phyloP scores from a whole-genome alignment of 345 rosid genomes.

The Eucalyptus pauciflora region DNA sequence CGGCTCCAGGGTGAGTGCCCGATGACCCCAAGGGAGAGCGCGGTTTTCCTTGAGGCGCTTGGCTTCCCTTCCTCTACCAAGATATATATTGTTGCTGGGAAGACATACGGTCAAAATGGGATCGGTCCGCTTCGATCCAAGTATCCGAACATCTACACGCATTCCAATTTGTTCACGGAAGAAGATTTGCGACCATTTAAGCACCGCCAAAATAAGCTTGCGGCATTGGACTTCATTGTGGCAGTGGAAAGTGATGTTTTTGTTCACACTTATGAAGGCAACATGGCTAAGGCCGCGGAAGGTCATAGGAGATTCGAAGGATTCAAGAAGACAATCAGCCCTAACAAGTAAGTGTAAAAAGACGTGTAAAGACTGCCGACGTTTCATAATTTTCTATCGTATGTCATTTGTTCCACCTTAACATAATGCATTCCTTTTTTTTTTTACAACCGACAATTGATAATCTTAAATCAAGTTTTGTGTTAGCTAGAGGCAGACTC shows the following conservation, averaged over 20 bases:
- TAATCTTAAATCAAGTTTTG: neutral
- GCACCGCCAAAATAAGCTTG: conserved; percentile 40
- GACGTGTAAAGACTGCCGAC: neutral
- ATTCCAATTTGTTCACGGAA: conserved; percentile 38
- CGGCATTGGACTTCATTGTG: conserved; percentile 58
- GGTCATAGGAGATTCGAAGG: conserved; percentile 69
- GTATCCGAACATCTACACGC: conserved; percentile 41
- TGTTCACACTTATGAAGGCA: conserved; percentile 56
- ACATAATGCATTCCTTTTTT: neutral
- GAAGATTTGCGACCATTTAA: conserved; percentile 34
- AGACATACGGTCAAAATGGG: conserved; percentile 49
- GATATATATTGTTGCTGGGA: conserved; percentile 64
- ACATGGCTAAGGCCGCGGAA: conserved; percentile 74
- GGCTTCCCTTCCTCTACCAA: conserved; percentile 47
- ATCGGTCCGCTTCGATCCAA: conserved; percentile 24
- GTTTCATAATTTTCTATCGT: neutral
- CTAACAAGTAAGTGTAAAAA: conserved; percentile 50
- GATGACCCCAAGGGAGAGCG: conserved; percentile 62
- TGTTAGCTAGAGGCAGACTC: neutral
- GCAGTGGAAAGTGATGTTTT: conserved; percentile 61
- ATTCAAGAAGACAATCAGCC: conserved; percentile 55
- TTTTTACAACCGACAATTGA: neutral
- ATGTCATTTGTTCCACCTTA: neutral
- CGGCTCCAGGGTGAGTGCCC: conserved; percentile 53
- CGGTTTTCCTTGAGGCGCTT: conserved; percentile 59